Evolutionary conservation across 2,329 filamentous ascomycete genomes (phyloP).

Genomic region (Macroventuria anomochaeta): DNA sequence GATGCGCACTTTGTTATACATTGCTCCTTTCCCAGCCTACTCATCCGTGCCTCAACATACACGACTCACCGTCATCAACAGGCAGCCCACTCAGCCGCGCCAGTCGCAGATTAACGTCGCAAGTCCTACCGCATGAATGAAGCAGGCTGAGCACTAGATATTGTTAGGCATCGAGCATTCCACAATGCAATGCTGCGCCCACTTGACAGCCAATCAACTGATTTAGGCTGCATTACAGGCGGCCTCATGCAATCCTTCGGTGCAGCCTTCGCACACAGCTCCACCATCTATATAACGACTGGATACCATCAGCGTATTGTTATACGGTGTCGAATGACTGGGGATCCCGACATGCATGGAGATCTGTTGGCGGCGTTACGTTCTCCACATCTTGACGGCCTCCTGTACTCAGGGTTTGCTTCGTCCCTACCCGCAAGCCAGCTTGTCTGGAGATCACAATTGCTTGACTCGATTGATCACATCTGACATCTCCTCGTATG

Average conservation of each 20-base stretch:
- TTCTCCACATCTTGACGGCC: conserved; percentile 10
- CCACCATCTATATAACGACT: not conserved
- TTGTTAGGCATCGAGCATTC: conserved; percentile 15
- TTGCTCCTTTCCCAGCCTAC: conserved; percentile 7
- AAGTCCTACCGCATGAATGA: conserved; percentile 18
- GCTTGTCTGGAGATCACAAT: not conserved
- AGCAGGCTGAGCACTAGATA: conserved; percentile 15
- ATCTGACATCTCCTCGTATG: no score
- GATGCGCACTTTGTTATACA: conserved; percentile 14
- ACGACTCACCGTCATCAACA: conserved; percentile 18
- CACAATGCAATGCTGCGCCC: conserved; percentile 11
- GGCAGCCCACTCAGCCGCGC: conserved; percentile 20
- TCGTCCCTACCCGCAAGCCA: not conserved
- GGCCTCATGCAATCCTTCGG: conserved; percentile 8
- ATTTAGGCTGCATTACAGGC: conserved; percentile 4
- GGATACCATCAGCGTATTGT: conserved; percentile 8
- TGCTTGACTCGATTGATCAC: no score
- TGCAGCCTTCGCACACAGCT: not conserved
- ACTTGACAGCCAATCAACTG: conserved; percentile 5
- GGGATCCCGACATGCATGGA: not conserved
- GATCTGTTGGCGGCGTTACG: not conserved
- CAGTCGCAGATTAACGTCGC: conserved; percentile 14
- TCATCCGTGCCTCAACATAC: conserved; percentile 14
- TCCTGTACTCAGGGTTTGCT: not conserved
- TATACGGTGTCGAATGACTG: not conserved